Conservation (phyloP, 345 rosid species). For the Punica granatum region DNA sequence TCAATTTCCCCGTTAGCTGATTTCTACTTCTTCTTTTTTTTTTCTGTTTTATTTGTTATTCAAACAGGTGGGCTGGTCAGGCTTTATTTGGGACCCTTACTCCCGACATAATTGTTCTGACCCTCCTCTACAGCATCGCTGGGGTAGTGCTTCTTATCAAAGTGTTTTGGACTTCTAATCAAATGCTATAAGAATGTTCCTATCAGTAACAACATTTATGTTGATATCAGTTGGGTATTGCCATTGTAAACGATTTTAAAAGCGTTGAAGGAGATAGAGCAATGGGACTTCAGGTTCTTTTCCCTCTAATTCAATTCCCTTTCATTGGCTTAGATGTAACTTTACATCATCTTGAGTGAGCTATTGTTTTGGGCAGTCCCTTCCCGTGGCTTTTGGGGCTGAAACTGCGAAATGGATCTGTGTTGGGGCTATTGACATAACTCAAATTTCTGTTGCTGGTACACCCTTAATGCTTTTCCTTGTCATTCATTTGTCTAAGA, state of each 20-base stretch:
- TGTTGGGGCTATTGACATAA: conserved; percentile 93
- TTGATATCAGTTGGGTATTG: conserved; percentile 70
- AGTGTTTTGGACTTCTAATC: background rate
- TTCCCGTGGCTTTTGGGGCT: conserved; percentile 95
- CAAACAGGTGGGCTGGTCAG: conserved; percentile 97
- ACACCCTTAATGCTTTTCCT: conserved; percentile 3
- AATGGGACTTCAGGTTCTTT: conserved; percentile 76
- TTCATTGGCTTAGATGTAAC: conserved; percentile 7
- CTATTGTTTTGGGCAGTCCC: conserved; percentile 40
- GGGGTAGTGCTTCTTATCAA: conserved; percentile 49
- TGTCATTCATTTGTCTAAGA: background rate
- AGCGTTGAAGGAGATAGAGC: conserved; percentile 96
- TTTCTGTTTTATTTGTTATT: background rate
- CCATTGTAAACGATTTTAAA: conserved; percentile 95
- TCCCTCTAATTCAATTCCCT: background rate
- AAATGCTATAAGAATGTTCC: background rate
- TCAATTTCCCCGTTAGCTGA: background rate
- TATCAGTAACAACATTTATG: conserved; percentile 10
- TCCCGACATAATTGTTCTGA: conserved; percentile 82
- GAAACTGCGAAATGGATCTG: conserved; percentile 99
- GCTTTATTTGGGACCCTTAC: conserved; percentile 95
- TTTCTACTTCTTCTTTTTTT: background rate
- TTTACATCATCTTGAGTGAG: background rate
- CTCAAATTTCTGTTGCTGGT: conserved; percentile 94
- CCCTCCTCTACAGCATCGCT: conserved; percentile 91